Percentiles rank a stretch among this genome's conserved stretches.
Conservation (phyloP, 345 rosid genomes). For the Salix arbutifolia region DNA sequence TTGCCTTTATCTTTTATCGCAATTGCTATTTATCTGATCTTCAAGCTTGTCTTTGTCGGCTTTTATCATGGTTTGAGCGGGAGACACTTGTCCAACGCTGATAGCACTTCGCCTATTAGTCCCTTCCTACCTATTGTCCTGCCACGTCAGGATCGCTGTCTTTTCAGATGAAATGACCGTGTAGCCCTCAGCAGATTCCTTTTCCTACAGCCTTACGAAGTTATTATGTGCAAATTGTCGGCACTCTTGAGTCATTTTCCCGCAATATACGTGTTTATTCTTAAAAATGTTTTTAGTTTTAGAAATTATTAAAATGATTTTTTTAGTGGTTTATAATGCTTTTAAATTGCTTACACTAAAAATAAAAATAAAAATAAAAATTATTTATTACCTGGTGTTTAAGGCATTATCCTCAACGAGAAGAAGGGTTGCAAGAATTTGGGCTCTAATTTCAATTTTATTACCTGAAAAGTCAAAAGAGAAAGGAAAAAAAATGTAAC, state of each 20-base stretch:
- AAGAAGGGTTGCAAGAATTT: no score
- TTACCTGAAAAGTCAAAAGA: no score
- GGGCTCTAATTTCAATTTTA: no score
- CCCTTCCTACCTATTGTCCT: background rate
- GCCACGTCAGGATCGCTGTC: constrained; percentile 20
- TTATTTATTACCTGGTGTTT: no score
- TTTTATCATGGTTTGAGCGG: background rate
- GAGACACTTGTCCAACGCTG: constrained; percentile 31
- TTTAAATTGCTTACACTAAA: no score
- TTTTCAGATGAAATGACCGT: background rate
- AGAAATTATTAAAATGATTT: no score
- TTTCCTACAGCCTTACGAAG: background rate
- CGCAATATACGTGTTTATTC: no score
- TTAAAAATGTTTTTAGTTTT: no score
- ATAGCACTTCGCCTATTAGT: constrained; percentile 11
- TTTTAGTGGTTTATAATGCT: no score
- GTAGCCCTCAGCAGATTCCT: background rate
- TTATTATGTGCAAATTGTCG: background rate
- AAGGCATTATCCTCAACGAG: no score
- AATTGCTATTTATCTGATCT: constrained; percentile 24
- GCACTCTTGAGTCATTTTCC: constrained; percentile 5
- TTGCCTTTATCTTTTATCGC: constrained; percentile 33
- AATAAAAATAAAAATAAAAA: no score
- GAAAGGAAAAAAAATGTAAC: background rate
- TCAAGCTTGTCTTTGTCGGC: constrained; percentile 40